phyloP scores from a whole-genome alignment of 345 rosid species.

The Capsella bursapastoris region DNA sequence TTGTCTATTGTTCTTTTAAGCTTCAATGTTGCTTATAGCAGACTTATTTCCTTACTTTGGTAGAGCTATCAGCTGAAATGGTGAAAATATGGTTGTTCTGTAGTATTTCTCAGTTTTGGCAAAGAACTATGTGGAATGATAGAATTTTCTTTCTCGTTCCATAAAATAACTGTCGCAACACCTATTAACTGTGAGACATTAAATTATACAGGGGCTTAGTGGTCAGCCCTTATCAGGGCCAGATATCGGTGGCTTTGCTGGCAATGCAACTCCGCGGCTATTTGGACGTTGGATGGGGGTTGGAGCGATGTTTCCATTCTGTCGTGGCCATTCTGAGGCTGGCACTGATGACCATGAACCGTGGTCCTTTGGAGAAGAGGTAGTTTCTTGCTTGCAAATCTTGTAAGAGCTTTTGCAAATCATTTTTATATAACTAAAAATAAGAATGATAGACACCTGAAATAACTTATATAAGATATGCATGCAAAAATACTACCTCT shows the following conservation, averaged over 20 bases:
- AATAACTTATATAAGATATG: not conserved
- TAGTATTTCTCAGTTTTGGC: not conserved
- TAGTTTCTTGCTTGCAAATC: conserved; percentile 7
- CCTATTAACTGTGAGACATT: conserved; percentile 1
- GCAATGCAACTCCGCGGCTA: conserved; percentile 84
- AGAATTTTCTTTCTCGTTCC: not conserved
- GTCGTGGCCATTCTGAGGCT: conserved; percentile 83
- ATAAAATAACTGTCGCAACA: not conserved
- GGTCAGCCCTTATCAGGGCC: conserved; percentile 97
- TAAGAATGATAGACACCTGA: not conserved
- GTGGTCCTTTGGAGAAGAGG: conserved; percentile 98
- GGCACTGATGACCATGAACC: conserved; percentile 85
- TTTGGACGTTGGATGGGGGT: conserved; percentile 97
- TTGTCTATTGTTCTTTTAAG: not conserved
- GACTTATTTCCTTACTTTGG: not conserved
- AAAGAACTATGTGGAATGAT: not conserved
- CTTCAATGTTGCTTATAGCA: conserved; percentile 11
- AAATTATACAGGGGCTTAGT: conserved; percentile 73
- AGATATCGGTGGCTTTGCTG: conserved; percentile 95
- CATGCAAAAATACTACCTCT: not conserved
- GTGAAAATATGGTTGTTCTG: not conserved
- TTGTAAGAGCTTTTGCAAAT: not conserved
- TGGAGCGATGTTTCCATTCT: conserved; percentile 93
- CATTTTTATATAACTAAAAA: not conserved
- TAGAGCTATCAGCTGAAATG: conserved; percentile 22